These are phyloP conservation scores for Diplodia seriata DNA, from an alignment of 2,329 filamentous ascomycete species.

Conservation along the genomic window DNA sequence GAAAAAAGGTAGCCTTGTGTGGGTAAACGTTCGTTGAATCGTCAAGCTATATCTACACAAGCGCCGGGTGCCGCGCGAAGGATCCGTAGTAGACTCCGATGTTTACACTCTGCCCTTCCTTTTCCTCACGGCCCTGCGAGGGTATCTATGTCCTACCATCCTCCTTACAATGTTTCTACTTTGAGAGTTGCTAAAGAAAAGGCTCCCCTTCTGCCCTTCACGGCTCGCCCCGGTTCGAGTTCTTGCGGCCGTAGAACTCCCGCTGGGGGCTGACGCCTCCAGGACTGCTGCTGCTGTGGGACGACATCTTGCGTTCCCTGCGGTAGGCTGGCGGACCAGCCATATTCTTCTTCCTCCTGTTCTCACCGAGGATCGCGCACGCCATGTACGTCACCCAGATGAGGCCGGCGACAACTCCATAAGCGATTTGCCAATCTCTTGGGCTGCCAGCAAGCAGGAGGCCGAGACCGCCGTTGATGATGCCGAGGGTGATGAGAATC, in stretches of 20 bases:
- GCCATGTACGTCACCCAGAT: constrained; percentile 46
- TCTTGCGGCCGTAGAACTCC: constrained; percentile 26
- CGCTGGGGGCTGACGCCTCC: constrained; percentile 8
- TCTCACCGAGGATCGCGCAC: constrained; percentile 42
- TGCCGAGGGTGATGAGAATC: constrained; percentile 56
- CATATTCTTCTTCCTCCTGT: constrained; percentile 32
- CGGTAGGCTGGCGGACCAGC: background rate
- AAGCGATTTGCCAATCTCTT: constrained; percentile 38
- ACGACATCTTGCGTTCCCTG: constrained; percentile 12
- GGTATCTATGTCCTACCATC: constrained; percentile 22
- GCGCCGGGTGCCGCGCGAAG: background rate
- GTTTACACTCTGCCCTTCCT: background rate
- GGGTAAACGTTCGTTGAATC: background rate
- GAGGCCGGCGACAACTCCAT: constrained; percentile 44
- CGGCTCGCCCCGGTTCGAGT: background rate
- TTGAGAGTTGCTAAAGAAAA: background rate
- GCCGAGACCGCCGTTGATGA: constrained; percentile 63
- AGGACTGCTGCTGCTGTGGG: constrained; percentile 16
- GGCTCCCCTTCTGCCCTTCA: background rate
- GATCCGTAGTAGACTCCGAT: background rate
- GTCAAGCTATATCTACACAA: constrained; percentile 13
- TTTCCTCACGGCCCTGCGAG: background rate
- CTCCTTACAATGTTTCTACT: background rate
- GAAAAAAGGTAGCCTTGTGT: background rate
- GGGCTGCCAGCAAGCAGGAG: constrained; percentile 51